Evolutionary conservation across 140 eudicot genomes (phyloP), one percentile per base, ranked within the genome.

Genomic region (Anethum foeniculum): DNA sequence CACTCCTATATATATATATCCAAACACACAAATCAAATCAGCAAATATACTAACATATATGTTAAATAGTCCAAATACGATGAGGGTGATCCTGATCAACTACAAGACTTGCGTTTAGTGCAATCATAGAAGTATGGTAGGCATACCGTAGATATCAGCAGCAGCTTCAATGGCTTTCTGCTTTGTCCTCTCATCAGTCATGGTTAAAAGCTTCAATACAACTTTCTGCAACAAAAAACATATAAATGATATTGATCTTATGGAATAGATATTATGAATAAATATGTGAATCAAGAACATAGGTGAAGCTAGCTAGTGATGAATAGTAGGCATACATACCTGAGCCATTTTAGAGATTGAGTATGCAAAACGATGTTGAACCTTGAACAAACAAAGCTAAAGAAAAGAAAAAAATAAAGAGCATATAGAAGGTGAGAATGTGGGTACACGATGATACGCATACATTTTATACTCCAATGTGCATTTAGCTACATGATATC

Each of bases 141-240:
- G 1, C 25, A n/a, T 88, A 90, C 96, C 96, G 43, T 79, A 87
- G 43, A 90, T 90, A 82, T 88, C 96, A 14, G 96, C 96, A 75
- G 87, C 96, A 60, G 93, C 93, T 84, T 90, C 93, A 5, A 90
- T 88, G 82, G 96, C 93, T 76, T 87, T 90, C 84, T 88, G 88
- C 83, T 88, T 88, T 3, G 93, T 90, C 82, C 77, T 90, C 0
- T 86, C 93, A 73, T 90, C 96, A 27, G 91, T 88, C 96, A 90
- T 88, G 80, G 93, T 90, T 67, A 90, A 77, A 43, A 90, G 83
- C 78, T 85, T 89, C 62, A 86, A 51, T 56, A 88, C 85, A 13
- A 87, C 85, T 78, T 84, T 87, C 88, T 79, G 85, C 75, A 44
- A 65, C 7, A 46, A 4, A 3, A 25, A 75, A 39, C 23, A 43